Percentiles rank a stretch among this genome's conserved stretches.
These are phyloP conservation scores for Lagenaria siceraria DNA, from an alignment of 306 rosid species.

Conservation along the genomic window DNA sequence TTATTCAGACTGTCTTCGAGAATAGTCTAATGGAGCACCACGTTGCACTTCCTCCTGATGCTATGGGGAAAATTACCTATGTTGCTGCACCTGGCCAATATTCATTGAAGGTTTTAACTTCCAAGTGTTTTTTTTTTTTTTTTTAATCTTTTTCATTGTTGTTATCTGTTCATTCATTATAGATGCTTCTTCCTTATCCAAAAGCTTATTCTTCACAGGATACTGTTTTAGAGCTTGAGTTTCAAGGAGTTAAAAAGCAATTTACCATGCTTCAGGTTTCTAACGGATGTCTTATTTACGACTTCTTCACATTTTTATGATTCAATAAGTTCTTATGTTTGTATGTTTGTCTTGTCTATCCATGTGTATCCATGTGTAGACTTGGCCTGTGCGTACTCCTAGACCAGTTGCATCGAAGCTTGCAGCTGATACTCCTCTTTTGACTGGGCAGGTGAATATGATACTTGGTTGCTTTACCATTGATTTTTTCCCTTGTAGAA, in stretches of 20 bases:
- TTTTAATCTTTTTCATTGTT: not conserved
- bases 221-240: conserved; percentile 92
- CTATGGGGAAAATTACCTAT: conserved; percentile 91
- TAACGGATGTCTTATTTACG: conserved; percentile 12
- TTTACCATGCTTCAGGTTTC: conserved; percentile 96
- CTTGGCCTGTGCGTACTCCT: conserved; percentile 97
- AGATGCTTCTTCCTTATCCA: not conserved
- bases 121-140: not conserved
- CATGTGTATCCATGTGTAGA: conserved; percentile 40
- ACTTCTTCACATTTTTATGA: not conserved
- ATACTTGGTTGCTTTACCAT: not conserved
- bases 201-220: conserved; percentile 43
- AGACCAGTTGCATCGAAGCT: conserved; percentile 97
- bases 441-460: conserved; percentile 81
- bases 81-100: conserved; percentile 94
- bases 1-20: conserved; percentile 70
- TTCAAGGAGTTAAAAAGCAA: conserved; percentile 88
- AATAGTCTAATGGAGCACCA: conserved; percentile 91
- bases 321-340: conserved; percentile 3
- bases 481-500: not conserved
- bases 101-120: conserved; percentile 58
- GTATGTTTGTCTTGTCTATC: conserved; percentile 7
- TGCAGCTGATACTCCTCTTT: conserved; percentile 99
- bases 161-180: not conserved
- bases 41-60: conserved; percentile 83